Conservation (phyloP, 495 filamentous ascomycete genomes). For the Aspergillus funiculosus region DNA sequence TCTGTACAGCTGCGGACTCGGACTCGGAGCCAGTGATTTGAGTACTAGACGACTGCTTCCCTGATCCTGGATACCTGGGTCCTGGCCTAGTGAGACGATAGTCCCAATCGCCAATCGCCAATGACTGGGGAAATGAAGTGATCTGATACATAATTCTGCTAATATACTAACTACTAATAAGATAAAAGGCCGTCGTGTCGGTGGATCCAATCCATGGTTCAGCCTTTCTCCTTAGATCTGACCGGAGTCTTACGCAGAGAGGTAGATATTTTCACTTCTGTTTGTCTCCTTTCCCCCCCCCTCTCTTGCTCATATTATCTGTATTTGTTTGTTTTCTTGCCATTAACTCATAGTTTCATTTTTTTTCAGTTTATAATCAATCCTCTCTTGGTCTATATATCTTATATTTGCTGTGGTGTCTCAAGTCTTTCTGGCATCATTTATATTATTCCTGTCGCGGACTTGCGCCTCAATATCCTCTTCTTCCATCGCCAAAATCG, state of each 20-base stretch:
- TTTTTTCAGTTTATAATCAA: too few species aligned
- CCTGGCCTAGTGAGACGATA: neutral
- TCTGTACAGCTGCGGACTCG: too few species aligned
- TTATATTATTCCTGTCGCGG: neutral
- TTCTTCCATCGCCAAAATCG: neutral
- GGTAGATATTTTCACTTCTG: neutral
- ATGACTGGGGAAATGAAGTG: too few species aligned
- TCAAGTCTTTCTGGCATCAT: neutral
- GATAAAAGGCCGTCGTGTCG: neutral
- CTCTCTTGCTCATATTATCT: conserved; percentile 3
- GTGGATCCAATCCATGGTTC: conserved; percentile 13
- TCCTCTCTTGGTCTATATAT: too few species aligned
- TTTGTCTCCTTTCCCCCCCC: neutral
- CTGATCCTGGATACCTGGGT: neutral
- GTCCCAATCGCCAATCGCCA: neutral
- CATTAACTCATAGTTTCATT: neutral
- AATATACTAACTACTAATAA: too few species aligned
- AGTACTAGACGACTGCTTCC: too few species aligned
- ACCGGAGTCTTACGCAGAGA: too few species aligned
- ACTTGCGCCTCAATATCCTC: neutral
- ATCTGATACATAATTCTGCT: conserved; percentile 4
- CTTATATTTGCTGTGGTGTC: neutral
- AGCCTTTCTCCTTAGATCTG: conserved; percentile 3
- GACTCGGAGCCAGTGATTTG: too few species aligned
- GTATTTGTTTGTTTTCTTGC: neutral